Evolutionary conservation across 176 grass and related monocot genomes (phyloP), one percentile per base, ranked within the genome.

Genomic region (Oryza coarctata): DNA sequence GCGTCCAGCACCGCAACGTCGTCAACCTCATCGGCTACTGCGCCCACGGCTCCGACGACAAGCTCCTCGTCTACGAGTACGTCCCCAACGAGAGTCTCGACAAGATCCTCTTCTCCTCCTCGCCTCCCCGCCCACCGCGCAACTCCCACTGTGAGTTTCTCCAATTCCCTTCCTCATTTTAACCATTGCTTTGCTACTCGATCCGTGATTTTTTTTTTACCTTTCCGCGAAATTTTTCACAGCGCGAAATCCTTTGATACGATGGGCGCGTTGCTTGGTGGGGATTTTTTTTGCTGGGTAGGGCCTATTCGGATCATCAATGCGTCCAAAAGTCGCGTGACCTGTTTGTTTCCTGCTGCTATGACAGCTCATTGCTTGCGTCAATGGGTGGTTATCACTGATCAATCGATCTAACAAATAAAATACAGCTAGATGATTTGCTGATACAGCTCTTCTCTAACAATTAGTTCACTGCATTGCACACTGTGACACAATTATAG

Each of bases 71-170:
- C 25, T 99, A 99, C 80, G 96, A 99, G 85, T 95, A 90, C 85
- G 93, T 99, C 55, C 13, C 91, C 43, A 93, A 99, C 89, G 91
- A 99, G 87, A 95, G 96, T 91, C 90, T 99, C 66, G 96, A 99
- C 65, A 99, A 95, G 84, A 82, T 95, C 85, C 96, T 99, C 85
- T 99, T 99, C 89, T 1, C 80, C 38, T 5, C 50, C 89, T 1
- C 50, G 0, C 22, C 67, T 11, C 22, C 23, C 49, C 50, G 23
- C 1, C 5, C 33, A 0, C 2, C 26, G 7, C 25, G 32, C 67
- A 57, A 41, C 31, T 13, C 3, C 1, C 50, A 45, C 39, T 70
- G 77, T 88, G 74, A 85, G 74, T 83, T n/a, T 7, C 0, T 55
- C 7, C 50, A 22, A n/a, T 55, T 55, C 0, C 5, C 13, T 23